Evolutionary conservation across 495 filamentous ascomycete genomes (phyloP).

Genomic region (Astrothelium macrocarpum): DNA sequence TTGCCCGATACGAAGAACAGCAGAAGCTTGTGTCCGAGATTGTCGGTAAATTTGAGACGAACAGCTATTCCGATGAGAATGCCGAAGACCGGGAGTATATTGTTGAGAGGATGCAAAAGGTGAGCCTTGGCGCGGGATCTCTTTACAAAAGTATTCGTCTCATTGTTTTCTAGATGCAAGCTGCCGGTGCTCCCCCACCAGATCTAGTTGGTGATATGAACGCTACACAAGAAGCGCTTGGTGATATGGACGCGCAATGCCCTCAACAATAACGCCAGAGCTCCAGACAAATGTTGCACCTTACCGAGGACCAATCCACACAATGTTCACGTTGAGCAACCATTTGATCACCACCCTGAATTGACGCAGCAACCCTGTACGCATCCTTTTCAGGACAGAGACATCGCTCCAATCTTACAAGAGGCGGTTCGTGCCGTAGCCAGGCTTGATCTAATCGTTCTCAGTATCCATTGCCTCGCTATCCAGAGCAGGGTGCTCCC

Average conservation of each 20-base stretch:
- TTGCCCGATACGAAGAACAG: constrained; percentile 73
- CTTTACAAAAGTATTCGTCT: constrained; percentile 10
- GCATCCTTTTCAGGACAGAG: background rate
- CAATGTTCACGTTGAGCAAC: background rate
- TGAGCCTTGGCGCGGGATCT: constrained; percentile 33
- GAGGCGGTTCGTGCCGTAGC: background rate
- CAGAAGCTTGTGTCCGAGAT: constrained; percentile 76
- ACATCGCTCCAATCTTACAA: background rate
- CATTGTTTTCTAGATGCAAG: constrained; percentile 65
- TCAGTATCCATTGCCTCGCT: constrained; percentile 16
- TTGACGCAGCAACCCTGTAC: background rate
- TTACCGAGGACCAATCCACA: constrained; percentile 1
- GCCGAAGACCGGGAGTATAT: constrained; percentile 79
- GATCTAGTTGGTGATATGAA: constrained; percentile 87
- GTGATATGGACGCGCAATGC: constrained; percentile 61
- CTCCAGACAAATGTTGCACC: constrained; percentile 7
- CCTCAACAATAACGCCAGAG: constrained; percentile 49
- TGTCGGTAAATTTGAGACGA: constrained; percentile 74
- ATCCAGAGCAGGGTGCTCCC: constrained; percentile 9
- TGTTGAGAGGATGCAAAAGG: constrained; percentile 95
- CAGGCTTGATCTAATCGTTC: background rate
- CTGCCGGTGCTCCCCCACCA: constrained; percentile 74
- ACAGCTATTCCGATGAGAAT: constrained; percentile 70
- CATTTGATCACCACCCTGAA: background rate
- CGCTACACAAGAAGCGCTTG: constrained; percentile 60